Evolutionary conservation across 2,329 filamentous ascomycete genomes (phyloP).

Genomic region (Penicillium sp.): DNA sequence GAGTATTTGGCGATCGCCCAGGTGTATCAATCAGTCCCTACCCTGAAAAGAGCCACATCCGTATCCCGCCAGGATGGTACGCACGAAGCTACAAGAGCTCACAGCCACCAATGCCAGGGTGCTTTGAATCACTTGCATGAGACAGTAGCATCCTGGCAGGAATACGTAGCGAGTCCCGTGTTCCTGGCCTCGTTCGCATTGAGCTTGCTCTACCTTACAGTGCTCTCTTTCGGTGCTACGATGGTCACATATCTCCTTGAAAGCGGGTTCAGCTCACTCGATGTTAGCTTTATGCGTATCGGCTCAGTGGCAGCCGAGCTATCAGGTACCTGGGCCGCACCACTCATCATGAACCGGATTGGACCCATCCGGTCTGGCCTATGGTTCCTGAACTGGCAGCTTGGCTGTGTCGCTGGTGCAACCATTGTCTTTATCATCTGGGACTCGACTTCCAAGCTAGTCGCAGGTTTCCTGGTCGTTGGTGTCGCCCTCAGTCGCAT

Average conservation of each 20-base stretch:
- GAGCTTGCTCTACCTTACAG: conserved; percentile 52
- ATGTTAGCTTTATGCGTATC: conserved; percentile 47
- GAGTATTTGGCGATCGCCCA: conserved; percentile 42
- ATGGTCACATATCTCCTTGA: conserved; percentile 55
- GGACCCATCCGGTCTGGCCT: conserved; percentile 62
- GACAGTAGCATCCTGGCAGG: conserved; percentile 20
- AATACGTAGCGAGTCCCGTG: conserved; percentile 28
- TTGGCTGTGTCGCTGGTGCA: conserved; percentile 51
- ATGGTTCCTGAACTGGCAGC: conserved; percentile 67
- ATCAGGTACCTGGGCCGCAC: conserved; percentile 51
- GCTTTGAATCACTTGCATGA: conserved; percentile 5
- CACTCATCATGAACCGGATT: conserved; percentile 48
- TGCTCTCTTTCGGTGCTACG: conserved; percentile 52
- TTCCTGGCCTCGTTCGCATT: conserved; percentile 49
- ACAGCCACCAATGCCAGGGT: conserved; percentile 33
- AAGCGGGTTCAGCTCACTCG: conserved; percentile 46
- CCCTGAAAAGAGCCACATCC: conserved; percentile 5
- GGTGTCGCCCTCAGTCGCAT: conserved; percentile 55
- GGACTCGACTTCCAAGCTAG: conserved; percentile 28
- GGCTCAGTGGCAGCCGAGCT: conserved; percentile 51
- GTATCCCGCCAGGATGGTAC: not conserved
- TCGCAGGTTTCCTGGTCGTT: conserved; percentile 48
- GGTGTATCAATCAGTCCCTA: conserved; percentile 18
- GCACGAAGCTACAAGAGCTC: conserved; percentile 14
- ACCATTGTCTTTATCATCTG: conserved; percentile 42